phyloP scores from a whole-genome alignment of 192 early-diverging fungal species.

The Podochytrium sp. region DNA sequence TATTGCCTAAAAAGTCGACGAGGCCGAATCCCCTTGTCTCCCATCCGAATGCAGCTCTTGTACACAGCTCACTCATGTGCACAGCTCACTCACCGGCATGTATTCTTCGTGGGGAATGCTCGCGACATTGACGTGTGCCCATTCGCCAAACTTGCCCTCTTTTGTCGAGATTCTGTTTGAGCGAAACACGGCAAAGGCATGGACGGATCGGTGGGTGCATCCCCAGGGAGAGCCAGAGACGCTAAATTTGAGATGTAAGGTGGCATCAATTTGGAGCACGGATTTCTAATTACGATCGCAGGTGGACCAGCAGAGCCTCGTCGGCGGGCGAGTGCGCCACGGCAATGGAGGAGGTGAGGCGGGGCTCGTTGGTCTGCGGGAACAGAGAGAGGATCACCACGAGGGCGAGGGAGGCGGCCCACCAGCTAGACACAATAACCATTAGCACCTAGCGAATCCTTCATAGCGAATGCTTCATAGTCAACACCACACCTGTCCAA shows the following conservation, averaged over 20 bases:
- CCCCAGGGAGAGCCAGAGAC: slow-evolving; percentile 15
- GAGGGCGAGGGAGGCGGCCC: slow-evolving; percentile 10
- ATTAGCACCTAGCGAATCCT: background rate
- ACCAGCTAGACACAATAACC: background rate
- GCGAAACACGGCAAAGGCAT: slow-evolving; percentile 14
- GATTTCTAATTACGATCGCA: no score
- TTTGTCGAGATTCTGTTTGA: background rate
- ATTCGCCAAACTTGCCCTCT: slow-evolving; percentile 20
- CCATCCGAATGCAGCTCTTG: no score
- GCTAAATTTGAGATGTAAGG: no score
- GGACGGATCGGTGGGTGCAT: background rate
- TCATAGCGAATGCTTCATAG: background rate
- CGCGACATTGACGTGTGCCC: slow-evolving; percentile 5
- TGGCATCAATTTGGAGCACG: no score
- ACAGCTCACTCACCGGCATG: background rate
- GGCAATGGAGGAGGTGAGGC: background rate
- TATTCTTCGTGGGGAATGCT: slow-evolving; percentile 23
- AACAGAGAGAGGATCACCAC: slow-evolving; percentile 15
- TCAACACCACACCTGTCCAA: background rate
- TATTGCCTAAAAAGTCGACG: no score
- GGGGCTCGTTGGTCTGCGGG: background rate
- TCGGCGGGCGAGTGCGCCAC: background rate
- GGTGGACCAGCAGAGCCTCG: background rate
- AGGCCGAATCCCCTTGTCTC: no score
- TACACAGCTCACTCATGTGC: no score